Base-by-base conservation (phyloP, 2,329 filamentous ascomycete species). In the Trichophyton simii region DNA sequence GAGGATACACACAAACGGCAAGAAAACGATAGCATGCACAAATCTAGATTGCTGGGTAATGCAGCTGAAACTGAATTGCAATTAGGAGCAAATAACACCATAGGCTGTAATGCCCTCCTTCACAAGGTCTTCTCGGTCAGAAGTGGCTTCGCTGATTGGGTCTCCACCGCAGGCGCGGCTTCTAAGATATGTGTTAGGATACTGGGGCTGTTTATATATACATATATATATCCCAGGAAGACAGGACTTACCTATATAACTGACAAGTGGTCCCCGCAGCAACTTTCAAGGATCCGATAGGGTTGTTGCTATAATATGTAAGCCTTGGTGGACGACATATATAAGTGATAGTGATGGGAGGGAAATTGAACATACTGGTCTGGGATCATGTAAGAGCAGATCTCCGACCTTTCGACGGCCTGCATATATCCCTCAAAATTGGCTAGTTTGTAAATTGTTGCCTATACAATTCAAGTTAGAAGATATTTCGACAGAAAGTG, bases 381-480 rank as follows among this genome's bases (percentile, higher is more conserved):
- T n/a, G 52, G 28, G 31, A 55, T 13, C 52, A 55, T 55, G 3
- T 55, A 55, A 55, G 52, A 55, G 28, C 52, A 55, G 31, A 22
- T 22, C 34, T 6, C 52, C 15, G 52, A 18, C 5, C 11, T 31
- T 1, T 15, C 28, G 28, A 55, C 52, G 3, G n/a, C 7, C 9
- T 55, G 52, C 31, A 36, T 34, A 13, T 55, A 36, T 11, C 52
- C 52, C n/a, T 34, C 52, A 36, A 34, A 55, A 31, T 55, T 55
- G 52, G 52, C 52, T n/a, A 36, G n/a, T 55, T 55, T 55, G 18
- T 55, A 55, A 20, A 55, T 55, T 4, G 52, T 55, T 9, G 52
- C 52, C 52, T 55, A 9, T 34, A 55, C 11, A 31, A 13, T 7
- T 3, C 28, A 28, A 28, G 22, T 52, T 2, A 52, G 52, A 7